Evolutionary conservation across 2,329 filamentous ascomycete species (phyloP), one percentile per base, ranked within the genome.

Genomic region (Trichoderma sp.): DNA sequence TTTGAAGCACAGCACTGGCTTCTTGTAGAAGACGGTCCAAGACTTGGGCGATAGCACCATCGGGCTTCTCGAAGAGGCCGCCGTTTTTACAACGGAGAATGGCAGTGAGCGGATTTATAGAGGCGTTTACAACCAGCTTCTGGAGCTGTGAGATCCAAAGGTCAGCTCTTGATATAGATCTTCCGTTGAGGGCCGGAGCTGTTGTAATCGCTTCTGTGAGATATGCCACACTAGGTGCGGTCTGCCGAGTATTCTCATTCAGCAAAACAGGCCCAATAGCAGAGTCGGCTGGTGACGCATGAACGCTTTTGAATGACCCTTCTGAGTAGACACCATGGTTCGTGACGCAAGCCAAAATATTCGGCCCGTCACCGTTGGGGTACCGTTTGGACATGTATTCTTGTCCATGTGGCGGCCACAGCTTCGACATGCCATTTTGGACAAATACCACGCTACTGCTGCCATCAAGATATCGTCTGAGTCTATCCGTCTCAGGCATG

Each of bases 31-130:
- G 83, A 28, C 87, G 81, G 55, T 90, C 87, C 75, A 94, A 89
- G 5, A 92, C 83, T 30, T 82, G 83, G 0, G 85, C 84, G 18
- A 92, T 76, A 16, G 83, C 79, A 11, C 77, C 75, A 8, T 75
- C 72, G 69, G 83, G 83, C 70, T 89, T 87, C 71, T 85, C 84
- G 18, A 97, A 88, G 0, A 97, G 78, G 5, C 85, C 84, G n/a
- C 94, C 93, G 73, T 97, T 97, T 71, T 87, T 87, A 76, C 90
- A 90, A 66, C 91, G 85, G 67, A 96, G 83, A 11, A 97, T 80
- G 0, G 90, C 91, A 0, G 93, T 96, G n/a, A 97, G 81, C 0
- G 95, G 93, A 76, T 97, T 96, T 74, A 97, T 88, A 37, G 94
- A 83, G 43, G 88, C 85, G 76, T 97, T 97, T 63, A 94, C 83